A percentile compares a stretch with the other conserved stretches of the same genome.
Evolutionary conservation across 768 basidiomycete genomes (phyloP).

Genomic region (Russula olivacea): DNA sequence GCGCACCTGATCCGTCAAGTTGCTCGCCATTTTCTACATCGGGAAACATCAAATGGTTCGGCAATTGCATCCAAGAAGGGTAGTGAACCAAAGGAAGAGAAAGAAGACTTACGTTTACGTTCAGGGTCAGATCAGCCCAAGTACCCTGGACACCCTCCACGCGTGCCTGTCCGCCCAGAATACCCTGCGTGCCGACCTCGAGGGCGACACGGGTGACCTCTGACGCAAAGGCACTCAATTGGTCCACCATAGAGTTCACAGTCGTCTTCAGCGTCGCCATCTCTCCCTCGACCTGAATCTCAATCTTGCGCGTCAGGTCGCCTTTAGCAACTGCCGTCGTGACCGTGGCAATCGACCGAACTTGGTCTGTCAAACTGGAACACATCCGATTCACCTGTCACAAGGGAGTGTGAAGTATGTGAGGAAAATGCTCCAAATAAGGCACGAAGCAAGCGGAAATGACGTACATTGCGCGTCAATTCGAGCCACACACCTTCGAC

Average conservation of each 20-base stretch:
- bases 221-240: constrained; percentile 73
- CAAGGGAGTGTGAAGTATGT: neutral
- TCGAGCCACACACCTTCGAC: constrained; percentile 84
- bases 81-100: neutral
- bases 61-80: neutral
- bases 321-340: constrained; percentile 86
- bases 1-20: constrained; percentile 80
- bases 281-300: constrained; percentile 79
- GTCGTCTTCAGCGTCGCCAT: constrained; percentile 77
- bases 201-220: constrained; percentile 76
- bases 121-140: constrained; percentile 81
- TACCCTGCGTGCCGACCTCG: constrained; percentile 85
- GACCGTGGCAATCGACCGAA: constrained; percentile 75
- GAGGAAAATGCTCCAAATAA: neutral
- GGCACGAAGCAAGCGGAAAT: neutral
- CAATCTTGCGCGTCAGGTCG: constrained; percentile 85
- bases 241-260: constrained; percentile 88
- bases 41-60: neutral
- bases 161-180: constrained; percentile 80
- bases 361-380: constrained; percentile 66
- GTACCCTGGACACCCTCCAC: constrained; percentile 88
- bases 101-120: constrained; percentile 66
- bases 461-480: constrained; percentile 60
- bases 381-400: constrained; percentile 68
- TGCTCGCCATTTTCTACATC: constrained; percentile 76